Conservation (phyloP, 169 alveolate genomes). For the Toxoplasma gondii region DNA sequence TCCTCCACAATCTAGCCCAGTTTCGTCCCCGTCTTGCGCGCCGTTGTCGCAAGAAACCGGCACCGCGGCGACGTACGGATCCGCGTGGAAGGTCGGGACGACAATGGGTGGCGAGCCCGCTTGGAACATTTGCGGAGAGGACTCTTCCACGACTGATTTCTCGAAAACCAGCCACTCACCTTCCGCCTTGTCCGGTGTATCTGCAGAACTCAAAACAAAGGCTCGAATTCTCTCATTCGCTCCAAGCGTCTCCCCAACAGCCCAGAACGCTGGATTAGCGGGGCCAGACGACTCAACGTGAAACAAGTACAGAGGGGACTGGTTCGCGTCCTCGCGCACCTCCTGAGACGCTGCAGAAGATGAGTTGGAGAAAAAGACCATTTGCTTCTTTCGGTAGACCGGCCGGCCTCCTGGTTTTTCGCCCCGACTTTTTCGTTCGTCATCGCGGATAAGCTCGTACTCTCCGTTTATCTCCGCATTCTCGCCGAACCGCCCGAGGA, state of each 20-base stretch:
- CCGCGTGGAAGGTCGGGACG: neutral
- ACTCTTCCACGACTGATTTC: neutral
- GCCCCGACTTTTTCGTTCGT: too few relatives aligned
- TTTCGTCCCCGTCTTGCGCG: slow-evolving; percentile 1
- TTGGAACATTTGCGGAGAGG: neutral
- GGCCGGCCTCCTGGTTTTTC: neutral
- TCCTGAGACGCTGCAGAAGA: neutral
- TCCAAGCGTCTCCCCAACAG: neutral
- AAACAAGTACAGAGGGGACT: neutral
- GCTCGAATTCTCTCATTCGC: slow-evolving; percentile 6
- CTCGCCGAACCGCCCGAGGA: slow-evolving; percentile 20
- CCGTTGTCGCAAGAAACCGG: slow-evolving; percentile 3
- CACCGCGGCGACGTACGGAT: neutral
- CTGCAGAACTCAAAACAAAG: neutral
- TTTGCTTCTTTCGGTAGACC: neutral
- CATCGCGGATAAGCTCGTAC: neutral
- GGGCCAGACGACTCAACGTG: neutral
- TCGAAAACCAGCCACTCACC: slow-evolving; percentile 26
- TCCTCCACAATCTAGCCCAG: slow-evolving; percentile 27
- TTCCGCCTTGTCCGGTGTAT: neutral
- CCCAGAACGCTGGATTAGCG: slow-evolving; percentile 22
- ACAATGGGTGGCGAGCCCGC: neutral
- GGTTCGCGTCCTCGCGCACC: neutral
- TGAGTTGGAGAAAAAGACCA: neutral
- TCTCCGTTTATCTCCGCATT: slow-evolving; percentile 38